Percentiles rank a stretch among this genome's conserved stretches.
These are phyloP conservation scores for Eimeria maxima DNA, from an alignment of 169 alveolate genomes.

Conservation along the genomic window DNA sequence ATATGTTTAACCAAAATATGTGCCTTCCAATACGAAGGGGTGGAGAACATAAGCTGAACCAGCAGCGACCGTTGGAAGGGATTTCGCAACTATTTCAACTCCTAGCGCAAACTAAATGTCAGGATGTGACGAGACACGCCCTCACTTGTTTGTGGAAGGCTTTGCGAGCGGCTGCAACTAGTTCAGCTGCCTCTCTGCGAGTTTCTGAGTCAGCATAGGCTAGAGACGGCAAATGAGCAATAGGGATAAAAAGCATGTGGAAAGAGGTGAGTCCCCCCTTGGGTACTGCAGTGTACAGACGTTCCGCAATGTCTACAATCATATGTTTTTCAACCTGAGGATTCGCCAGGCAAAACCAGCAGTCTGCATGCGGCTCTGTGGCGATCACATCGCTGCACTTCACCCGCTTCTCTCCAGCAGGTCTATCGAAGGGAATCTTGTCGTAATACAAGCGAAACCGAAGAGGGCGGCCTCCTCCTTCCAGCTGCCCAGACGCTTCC, in stretches of 20 bases:
- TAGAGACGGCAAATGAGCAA: constrained; percentile 82
- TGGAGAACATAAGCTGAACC: neutral
- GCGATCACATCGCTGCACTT: constrained; percentile 46
- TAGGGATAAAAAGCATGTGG: constrained; percentile 83
- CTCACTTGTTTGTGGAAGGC: constrained; percentile 48
- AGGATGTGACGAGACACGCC: neutral
- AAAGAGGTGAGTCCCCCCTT: constrained; percentile 82
- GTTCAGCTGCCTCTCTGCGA: constrained; percentile 28
- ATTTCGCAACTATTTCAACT: neutral
- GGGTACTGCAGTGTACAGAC: constrained; percentile 79
- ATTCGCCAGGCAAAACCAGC: constrained; percentile 86
- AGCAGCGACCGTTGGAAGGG: neutral
- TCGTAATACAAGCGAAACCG: constrained; percentile 76
- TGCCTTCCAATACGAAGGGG: neutral
- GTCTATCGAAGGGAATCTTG: constrained; percentile 79
- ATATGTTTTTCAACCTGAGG: constrained; percentile 85
- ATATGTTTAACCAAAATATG: neutral
- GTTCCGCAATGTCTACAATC: constrained; percentile 75
- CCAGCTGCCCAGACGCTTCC: constrained; percentile 84
- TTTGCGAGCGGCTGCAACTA: constrained; percentile 13
- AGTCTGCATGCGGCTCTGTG: constrained; percentile 84
- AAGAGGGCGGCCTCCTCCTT: constrained; percentile 80
- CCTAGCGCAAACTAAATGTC: neutral
- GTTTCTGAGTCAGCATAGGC: constrained; percentile 64
- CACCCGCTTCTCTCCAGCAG: constrained; percentile 50